Evolutionary conservation across 108 stramenopile genomes (phyloP), one percentile per base, ranked within the genome.

Genomic region (Cylindrotheca fusiformis): DNA sequence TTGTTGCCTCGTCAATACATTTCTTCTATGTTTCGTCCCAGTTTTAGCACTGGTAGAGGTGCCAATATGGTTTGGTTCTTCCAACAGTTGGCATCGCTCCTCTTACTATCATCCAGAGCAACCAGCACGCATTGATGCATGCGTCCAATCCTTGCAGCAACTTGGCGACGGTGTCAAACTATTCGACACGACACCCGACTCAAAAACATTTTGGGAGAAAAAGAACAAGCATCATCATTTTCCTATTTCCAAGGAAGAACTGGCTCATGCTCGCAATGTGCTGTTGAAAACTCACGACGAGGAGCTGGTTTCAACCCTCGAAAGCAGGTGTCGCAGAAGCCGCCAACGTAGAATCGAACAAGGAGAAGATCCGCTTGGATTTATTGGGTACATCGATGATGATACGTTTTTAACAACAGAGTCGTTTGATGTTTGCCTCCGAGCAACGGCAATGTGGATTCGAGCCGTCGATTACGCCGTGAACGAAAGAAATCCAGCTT

Each of bases 371-470:
- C 52, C 76, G 18, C 50, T 82, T 26, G 81, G 81, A 19, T 77
- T 77, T 57, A 62, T 82, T 27, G 81, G 81, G 1, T 62, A 78
- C 29, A 52, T 82, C 18, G 81, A 82, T 52, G 63, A 52, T 5
- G 82, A 83, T 52, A 83, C 82, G 30, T 79, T 50, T 55, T 10
- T 77, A 21, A 79, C 77, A 19, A 76, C 77, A 3, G 68, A 73
- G 58, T 63, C 72, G 0, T 77, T 51, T 48, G 71, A 79, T 31
- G 69, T 79, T 46, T 72, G 78, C 31, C 67, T 83, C 44, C 70
- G 82, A 5, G 82, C 78, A 31, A 63, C 74, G 23, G 74, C 78
- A 0, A 53, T 71, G 12, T 83, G 82, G 82, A 76, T 83, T 33
- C 61, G 71, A 25, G 75, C 75, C 22, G 69, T 79, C 1, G 71